phyloP scores from a whole-genome alignment of 2,329 filamentous ascomycete species.

The Sporothrix euskadiensis region DNA sequence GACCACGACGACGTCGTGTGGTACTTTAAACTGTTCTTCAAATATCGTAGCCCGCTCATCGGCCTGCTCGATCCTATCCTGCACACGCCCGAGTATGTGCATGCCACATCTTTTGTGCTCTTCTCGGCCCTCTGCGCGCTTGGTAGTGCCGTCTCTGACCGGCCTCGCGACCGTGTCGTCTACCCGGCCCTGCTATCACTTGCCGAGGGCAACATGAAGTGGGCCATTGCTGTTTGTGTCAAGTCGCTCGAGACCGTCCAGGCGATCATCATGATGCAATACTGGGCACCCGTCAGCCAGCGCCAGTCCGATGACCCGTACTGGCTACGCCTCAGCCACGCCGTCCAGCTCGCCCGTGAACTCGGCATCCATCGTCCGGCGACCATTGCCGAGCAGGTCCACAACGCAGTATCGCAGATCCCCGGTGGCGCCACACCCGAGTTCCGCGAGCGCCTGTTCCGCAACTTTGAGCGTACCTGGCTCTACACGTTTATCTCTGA shows the following conservation, averaged over 20 bases:
- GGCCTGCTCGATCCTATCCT: slow-evolving; percentile 35
- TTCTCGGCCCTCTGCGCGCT: slow-evolving; percentile 36
- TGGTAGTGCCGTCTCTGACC: slow-evolving; percentile 35
- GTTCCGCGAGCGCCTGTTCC: slow-evolving; percentile 31
- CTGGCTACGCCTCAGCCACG: slow-evolving; percentile 36
- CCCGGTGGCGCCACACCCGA: slow-evolving; percentile 24
- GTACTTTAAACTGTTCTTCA: slow-evolving; percentile 33
- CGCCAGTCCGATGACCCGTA: slow-evolving; percentile 35
- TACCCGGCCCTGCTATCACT: slow-evolving; percentile 34
- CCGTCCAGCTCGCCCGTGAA: slow-evolving; percentile 35
- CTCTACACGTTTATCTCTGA: slow-evolving; percentile 33
- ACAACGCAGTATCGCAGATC: slow-evolving; percentile 25
- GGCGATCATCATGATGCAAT: slow-evolving; percentile 35
- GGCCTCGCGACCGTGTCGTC: slow-evolving; percentile 34
- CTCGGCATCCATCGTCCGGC: slow-evolving; percentile 34
- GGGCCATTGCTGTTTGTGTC: slow-evolving; percentile 36
- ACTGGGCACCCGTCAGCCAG: slow-evolving; percentile 35
- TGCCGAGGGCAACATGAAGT: slow-evolving; percentile 36
- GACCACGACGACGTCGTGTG: slow-evolving; percentile 33
- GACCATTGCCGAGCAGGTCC: slow-evolving; percentile 33
- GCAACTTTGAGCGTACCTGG: slow-evolving; percentile 33
- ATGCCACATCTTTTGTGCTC: slow-evolving; percentile 35
- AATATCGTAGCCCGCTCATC: slow-evolving; percentile 34
- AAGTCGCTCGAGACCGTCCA: slow-evolving; percentile 36
- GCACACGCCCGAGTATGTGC: slow-evolving; percentile 35